Conservation (phyloP, 1,284 basidiomycete species). For the Peniophora sp. region DNA sequence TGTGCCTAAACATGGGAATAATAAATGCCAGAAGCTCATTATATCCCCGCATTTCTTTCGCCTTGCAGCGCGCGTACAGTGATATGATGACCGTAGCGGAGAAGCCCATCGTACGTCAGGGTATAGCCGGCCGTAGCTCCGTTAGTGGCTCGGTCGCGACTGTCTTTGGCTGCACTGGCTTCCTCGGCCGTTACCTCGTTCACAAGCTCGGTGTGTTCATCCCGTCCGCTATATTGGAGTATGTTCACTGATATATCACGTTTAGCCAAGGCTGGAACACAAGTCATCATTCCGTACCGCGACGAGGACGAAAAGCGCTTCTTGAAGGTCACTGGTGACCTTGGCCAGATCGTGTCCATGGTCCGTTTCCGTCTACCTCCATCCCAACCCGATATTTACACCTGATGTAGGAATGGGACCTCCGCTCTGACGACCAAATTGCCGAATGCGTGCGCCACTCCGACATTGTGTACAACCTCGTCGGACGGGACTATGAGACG, state of each 20-base stretch:
- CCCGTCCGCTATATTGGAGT: not conserved
- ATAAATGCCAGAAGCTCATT: not conserved
- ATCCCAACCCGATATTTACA: constrained; percentile 3
- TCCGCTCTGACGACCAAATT: constrained; percentile 83
- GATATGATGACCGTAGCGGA: constrained; percentile 58
- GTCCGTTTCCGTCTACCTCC: constrained; percentile 34
- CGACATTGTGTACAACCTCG: constrained; percentile 94
- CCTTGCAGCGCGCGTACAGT: constrained; percentile 58
- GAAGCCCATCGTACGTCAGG: constrained; percentile 62
- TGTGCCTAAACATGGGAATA: not conserved
- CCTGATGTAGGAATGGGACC: constrained; percentile 80
- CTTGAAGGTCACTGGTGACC: constrained; percentile 90
- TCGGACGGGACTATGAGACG: constrained; percentile 84
- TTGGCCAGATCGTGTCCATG: constrained; percentile 94
- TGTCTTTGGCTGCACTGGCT: constrained; percentile 95
- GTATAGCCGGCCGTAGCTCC: constrained; percentile 81
- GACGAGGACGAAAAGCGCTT: constrained; percentile 93
- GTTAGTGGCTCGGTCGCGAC: constrained; percentile 88
- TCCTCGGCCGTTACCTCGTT: constrained; percentile 91
- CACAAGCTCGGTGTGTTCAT: constrained; percentile 80
- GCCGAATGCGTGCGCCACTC: constrained; percentile 94
- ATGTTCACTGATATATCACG: not conserved
- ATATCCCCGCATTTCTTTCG: not conserved
- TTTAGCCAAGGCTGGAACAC: constrained; percentile 83
- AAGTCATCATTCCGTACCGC: constrained; percentile 93